A percentile compares a stretch with the other conserved stretches of the same genome.
Evolutionary conservation across 2,329 filamentous ascomycete genomes (phyloP).

Genomic region (Nothophaeocryptopus gaeumannii): DNA sequence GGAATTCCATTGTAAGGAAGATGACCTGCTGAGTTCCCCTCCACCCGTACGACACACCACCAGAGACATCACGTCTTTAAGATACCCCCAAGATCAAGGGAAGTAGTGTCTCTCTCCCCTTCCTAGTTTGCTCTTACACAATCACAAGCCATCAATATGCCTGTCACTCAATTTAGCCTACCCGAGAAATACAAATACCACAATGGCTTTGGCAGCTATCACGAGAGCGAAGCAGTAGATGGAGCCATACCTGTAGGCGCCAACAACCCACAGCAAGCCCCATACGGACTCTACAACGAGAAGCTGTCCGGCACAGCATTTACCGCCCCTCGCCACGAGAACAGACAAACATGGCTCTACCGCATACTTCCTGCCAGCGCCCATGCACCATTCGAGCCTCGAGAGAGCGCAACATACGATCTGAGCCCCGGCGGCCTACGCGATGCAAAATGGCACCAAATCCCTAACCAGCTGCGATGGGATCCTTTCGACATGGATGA

Average conservation of each 20-base stretch:
- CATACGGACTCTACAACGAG: constrained; percentile 78
- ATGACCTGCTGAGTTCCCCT: no score
- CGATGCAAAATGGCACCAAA: constrained; percentile 57
- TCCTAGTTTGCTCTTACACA: no score
- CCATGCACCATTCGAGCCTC: constrained; percentile 54
- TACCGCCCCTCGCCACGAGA: constrained; percentile 55
- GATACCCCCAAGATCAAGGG: no score
- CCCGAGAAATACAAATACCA: constrained; percentile 72
- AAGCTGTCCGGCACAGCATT: constrained; percentile 61
- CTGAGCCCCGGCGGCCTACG: constrained; percentile 46
- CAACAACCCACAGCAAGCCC: constrained; percentile 79
- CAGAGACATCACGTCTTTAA: no score
- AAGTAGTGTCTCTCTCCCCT: no score
- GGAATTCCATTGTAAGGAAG: no score
- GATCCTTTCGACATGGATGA: constrained; percentile 72
- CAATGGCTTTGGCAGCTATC: constrained; percentile 73
- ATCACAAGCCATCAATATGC: constrained; percentile 49
- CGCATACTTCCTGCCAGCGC: constrained; percentile 58
- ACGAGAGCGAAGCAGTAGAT: constrained; percentile 76
- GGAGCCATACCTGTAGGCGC: constrained; percentile 71
- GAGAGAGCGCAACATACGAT: constrained; percentile 49
- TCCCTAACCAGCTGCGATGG: constrained; percentile 81
- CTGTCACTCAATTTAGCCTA: constrained; percentile 60
- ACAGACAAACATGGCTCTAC: constrained; percentile 60
- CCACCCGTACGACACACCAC: no score